Base-by-base conservation (phyloP, 305 asterid species). In the Petunia hybrid region DNA sequence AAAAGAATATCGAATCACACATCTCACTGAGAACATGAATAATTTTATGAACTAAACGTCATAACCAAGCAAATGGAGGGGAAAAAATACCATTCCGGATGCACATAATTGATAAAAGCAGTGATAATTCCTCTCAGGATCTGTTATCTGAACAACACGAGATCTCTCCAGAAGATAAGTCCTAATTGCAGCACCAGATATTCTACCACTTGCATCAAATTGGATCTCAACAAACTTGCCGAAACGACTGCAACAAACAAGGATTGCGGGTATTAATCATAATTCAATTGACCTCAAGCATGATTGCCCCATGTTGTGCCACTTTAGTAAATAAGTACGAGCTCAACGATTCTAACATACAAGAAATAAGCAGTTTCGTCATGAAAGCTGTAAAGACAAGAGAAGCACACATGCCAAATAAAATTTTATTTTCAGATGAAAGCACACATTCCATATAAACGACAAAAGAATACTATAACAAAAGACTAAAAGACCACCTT, bases 221-320 rank as follows among this genome's bases (percentile, higher is more conserved):
- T 96, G 99, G 89, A 96, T 96, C 89, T 93, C 98, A 65, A 96
- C 98, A 81, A 96, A 96, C 89, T 96, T 96, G 80, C 99, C 99
- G 85, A 94, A 96, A 78, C 99, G 99, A 83, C 99, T 96, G 95
- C 88, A 88, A 56, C 65, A 65, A 83, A 66, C 51, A 82, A 85
- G 81, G 86, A 90, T 78, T 85, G 85, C 46, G 67, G 82, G 64
- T 16, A 70, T 41, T 77, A 40, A 73, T 78, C 57, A 83, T 61
- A 66, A 80, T 41, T 80, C 14, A 51, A 73, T 53, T 48, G 46
- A 73, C 78, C 45, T 51, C 36, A 73, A 51, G 62, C 48, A 51
- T 42, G 57, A 38, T 36, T 36, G 41, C 63, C 46, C 78, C 36
- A 4, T 51, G 63, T 51, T 73, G 36, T 1, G 12, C 71, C 63